These are phyloP conservation scores for Peniophora sp. DNA, from an alignment of 1,284 basidiomycete species.

Conservation along the genomic window DNA sequence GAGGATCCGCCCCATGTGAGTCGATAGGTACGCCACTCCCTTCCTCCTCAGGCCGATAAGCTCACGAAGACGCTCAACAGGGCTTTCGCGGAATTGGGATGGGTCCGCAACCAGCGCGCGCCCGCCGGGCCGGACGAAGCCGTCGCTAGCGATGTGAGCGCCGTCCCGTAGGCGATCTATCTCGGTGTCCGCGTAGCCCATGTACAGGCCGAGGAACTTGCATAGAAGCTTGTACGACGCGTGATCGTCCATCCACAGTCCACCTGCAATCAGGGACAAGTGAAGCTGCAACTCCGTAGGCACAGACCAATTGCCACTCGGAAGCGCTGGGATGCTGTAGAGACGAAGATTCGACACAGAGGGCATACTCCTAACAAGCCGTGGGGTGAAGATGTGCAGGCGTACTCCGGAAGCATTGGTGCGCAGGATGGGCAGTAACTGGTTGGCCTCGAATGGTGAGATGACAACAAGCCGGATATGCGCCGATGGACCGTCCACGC, in stretches of 20 bases:
- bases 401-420: constrained; percentile 20
- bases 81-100: constrained; percentile 22
- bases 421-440: constrained; percentile 30
- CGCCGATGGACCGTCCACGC: neutral
- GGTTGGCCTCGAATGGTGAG: constrained; percentile 39
- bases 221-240: constrained; percentile 25
- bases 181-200: constrained; percentile 12
- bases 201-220: constrained; percentile 27
- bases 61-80: constrained; percentile 23
- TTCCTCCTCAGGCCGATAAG: constrained; percentile 32
- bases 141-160: constrained; percentile 20
- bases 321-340: constrained; percentile 23
- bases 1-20: constrained; percentile 37
- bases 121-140: constrained; percentile 24
- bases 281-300: constrained; percentile 20
- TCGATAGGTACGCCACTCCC: constrained; percentile 26
- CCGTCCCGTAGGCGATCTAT: neutral
- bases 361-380: constrained; percentile 25
- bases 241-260: constrained; percentile 29
- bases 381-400: constrained; percentile 37
- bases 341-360: constrained; percentile 32
- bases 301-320: constrained; percentile 12
- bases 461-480: constrained; percentile 24
- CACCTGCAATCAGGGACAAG: constrained; percentile 36
- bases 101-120: constrained; percentile 7